Evolutionary conservation across 2,329 filamentous ascomycete genomes (phyloP).

Genomic region (Nakataea oryzae): DNA sequence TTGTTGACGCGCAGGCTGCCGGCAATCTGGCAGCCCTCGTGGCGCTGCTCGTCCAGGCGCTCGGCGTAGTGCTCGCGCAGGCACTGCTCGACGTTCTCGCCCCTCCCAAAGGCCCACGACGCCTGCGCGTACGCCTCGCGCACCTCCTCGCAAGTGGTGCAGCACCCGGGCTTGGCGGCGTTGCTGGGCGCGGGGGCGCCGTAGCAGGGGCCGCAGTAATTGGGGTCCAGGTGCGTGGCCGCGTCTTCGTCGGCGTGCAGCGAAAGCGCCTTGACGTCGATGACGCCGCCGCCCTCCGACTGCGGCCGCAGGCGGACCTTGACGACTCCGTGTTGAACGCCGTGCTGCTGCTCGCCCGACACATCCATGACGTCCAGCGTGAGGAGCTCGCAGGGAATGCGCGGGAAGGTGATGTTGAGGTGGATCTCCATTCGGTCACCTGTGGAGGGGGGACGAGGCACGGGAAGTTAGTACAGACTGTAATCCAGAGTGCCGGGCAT

Average conservation of each 20-base stretch:
- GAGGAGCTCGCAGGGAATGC: constrained; percentile 86
- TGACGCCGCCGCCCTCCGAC: constrained; percentile 64
- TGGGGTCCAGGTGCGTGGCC: constrained; percentile 71
- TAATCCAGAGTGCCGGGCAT: not conserved
- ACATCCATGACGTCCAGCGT: constrained; percentile 99
- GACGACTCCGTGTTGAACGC: constrained; percentile 82
- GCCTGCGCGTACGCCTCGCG: constrained; percentile 83
- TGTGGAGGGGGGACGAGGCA: constrained; percentile 19
- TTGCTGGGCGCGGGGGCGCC: constrained; percentile 65
- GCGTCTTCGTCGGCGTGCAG: constrained; percentile 61
- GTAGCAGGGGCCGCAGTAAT: constrained; percentile 91
- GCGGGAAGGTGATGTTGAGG: constrained; percentile 91
- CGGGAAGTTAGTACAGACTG: not conserved
- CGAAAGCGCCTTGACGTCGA: constrained; percentile 58
- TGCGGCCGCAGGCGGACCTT: constrained; percentile 74
- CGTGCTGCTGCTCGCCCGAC: constrained; percentile 90
- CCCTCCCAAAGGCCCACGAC: constrained; percentile 89
- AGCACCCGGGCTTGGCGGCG: constrained; percentile 77
- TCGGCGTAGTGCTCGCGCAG: constrained; percentile 88
- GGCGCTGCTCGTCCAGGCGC: constrained; percentile 74
- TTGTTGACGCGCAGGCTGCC: constrained; percentile 93
- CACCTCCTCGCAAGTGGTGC: constrained; percentile 94
- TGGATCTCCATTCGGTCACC: constrained; percentile 99
- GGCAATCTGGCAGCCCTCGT: constrained; percentile 90
- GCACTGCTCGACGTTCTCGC: constrained; percentile 91